Evolutionary conservation across 805 yeast genomes (phyloP).

Genomic region (Candida insectorum): DNA sequence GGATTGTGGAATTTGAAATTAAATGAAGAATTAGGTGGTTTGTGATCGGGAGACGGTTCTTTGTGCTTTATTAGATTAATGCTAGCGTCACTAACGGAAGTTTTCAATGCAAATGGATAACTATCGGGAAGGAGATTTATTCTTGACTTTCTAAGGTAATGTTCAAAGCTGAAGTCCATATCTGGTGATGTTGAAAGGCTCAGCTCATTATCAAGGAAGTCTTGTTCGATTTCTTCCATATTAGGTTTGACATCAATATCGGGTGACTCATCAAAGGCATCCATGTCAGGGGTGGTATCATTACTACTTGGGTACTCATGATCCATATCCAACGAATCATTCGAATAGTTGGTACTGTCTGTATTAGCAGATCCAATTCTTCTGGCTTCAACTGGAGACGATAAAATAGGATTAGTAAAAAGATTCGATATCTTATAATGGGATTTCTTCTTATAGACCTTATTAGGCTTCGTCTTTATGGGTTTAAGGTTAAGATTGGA

Average conservation of each 20-base stretch:
- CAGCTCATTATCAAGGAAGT: conserved; percentile 11
- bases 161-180: conserved; percentile 22
- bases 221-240: conserved; percentile 3
- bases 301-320: conserved; percentile 6
- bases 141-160: conserved; percentile 31
- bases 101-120: conserved; percentile 18
- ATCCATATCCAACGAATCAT: not conserved
- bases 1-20: conserved; percentile 35
- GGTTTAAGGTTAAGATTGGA: conserved; percentile 39
- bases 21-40: not conserved
- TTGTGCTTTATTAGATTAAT: conserved; percentile 12
- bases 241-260: conserved; percentile 4
- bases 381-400: conserved; percentile 4
- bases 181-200: conserved; percentile 8
- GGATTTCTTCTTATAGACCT: conserved; percentile 39
- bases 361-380: conserved; percentile 1
- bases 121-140: conserved; percentile 20
- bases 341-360: conserved; percentile 1
- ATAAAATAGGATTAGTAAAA: conserved; percentile 31
- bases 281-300: conserved; percentile 12
- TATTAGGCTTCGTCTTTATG: conserved; percentile 29
- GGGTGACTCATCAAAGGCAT: not conserved
- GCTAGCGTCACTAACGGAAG: conserved; percentile 15
- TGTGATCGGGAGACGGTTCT: not conserved
- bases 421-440: conserved; percentile 35